phyloP scores from a whole-genome alignment of 345 rosid species.

The Lepidium didymum region DNA sequence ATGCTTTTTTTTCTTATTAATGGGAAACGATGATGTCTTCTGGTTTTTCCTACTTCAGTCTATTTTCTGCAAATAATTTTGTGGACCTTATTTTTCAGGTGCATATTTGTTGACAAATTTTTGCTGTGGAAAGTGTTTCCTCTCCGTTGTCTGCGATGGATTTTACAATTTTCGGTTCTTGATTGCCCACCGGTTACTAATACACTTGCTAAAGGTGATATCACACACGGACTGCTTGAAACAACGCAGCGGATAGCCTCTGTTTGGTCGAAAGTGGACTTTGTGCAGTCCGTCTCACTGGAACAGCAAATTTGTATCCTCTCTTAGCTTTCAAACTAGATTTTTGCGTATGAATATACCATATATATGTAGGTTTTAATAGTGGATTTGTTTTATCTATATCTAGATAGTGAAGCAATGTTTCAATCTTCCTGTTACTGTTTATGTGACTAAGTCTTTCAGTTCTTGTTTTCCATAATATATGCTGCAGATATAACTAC shows the following conservation, averaged over 20 bases:
- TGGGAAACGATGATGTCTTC: not conserved
- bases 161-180: conserved; percentile 78
- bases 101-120: conserved; percentile 77
- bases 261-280: conserved; percentile 78
- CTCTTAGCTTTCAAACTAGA: conserved; percentile 16
- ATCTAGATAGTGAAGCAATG: not conserved
- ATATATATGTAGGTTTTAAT: not conserved
- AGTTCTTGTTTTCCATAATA: conserved; percentile 38
- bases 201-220: conserved; percentile 36
- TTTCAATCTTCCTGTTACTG: not conserved
- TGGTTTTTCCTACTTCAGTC: not conserved
- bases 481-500: conserved; percentile 62
- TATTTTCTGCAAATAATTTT: conserved; percentile 1
- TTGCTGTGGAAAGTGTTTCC: conserved; percentile 95
- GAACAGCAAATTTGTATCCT: conserved; percentile 99
- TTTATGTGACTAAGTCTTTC: not conserved
- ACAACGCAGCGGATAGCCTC: conserved; percentile 50
- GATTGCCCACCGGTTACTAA: conserved; percentile 52
- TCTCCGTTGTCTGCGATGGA: conserved; percentile 78
- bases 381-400: not conserved
- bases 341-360: not conserved
- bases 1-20: not conserved
- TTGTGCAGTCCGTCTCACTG: conserved; percentile 58
- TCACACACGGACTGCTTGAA: conserved; percentile 40
- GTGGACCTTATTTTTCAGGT: conserved; percentile 40